Base-by-base conservation (phyloP, 768 basidiomycete species). In the Mycena rebaudengoi region DNA sequence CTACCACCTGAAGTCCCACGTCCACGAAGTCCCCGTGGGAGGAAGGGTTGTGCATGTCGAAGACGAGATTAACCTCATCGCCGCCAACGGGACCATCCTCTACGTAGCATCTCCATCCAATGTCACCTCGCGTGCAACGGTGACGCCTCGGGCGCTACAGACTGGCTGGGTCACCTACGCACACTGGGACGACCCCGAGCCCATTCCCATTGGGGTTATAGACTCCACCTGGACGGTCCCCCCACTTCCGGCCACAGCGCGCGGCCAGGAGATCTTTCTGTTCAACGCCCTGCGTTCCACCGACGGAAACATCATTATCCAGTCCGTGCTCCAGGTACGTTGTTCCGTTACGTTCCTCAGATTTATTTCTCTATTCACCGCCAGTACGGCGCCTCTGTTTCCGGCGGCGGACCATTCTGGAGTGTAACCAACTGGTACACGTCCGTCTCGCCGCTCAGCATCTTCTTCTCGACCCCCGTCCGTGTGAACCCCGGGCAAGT, bases 261-360 rank as follows among this genome's bases (percentile, higher is more conserved):
- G 51, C 37, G 44, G 32, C 0, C 64, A 66, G 60, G 26, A 26
- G 3, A 32, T 61, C n/a, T 66, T 43, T 26, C 49, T 66, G 25
- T 66, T 62, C 60, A 66, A 54, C 20, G n/a, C 55, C 1, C 44
- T 66, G 4, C 46, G 57, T 39, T 49, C 60, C 18, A 25, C 21
- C 8, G 26, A 14, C 18, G 26, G 46, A 6, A 23, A 29, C 32
- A 48, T 32, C 6, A 57, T 66, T 14, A 5, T 66, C 23, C 61
- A 62, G 32, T 55, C 65, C 0, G 61, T 61, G 16, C 60, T 66
- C 23, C 65, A 66, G 49, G 51, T 60, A 16, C 21, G 37, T 39
- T 23, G n/a, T n/a, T n/a, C n/a, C n/a, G n/a, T n/a, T n/a, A n/a
- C n/a, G 16, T 32, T 5, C 16, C 21, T 21, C 35, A n/a, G 18